A percentile compares a stretch with the other conserved stretches of the same genome.
These are phyloP conservation scores for Populus deltoides DNA, from an alignment of 345 rosid genomes.

Conservation along the genomic window DNA sequence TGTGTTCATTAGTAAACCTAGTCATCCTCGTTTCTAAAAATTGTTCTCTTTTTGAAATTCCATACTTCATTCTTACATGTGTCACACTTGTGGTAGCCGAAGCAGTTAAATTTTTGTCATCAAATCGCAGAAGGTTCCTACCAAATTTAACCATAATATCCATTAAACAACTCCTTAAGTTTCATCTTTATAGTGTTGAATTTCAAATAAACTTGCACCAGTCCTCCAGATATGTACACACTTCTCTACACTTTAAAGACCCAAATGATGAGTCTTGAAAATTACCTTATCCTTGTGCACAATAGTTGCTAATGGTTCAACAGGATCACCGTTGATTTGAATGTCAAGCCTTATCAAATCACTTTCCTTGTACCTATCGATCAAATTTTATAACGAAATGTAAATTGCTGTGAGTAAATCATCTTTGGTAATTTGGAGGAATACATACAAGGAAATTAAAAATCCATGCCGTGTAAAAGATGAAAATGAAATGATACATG, in stretches of 20 bases:
- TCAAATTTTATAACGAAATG: conserved; percentile 19
- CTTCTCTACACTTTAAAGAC: not conserved
- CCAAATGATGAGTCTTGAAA: not conserved
- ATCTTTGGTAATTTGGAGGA: not conserved
- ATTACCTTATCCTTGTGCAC: conserved; percentile 92
- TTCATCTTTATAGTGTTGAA: not conserved
- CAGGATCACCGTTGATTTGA: conserved; percentile 75
- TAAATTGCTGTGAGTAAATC: not conserved
- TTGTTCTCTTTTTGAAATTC: not conserved
- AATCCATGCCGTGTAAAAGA: not conserved
- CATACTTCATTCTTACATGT: not conserved
- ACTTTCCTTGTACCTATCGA: conserved; percentile 75
- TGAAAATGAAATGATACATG: not conserved
- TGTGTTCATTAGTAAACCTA: not conserved
- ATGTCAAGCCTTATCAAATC: conserved; percentile 85
- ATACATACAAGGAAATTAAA: not conserved
- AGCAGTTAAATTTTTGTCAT: not conserved
- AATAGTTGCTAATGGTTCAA: conserved; percentile 88
- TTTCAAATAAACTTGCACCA: not conserved
- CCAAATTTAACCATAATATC: not conserved
- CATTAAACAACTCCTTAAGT: not conserved
- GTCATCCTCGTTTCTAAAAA: not conserved
- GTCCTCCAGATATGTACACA: not conserved
- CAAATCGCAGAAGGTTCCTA: not conserved
- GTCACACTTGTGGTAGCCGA: not conserved